Base-by-base conservation (phyloP, 2,329 filamentous ascomycete species). In the Ceratocystis smalleyi region DNA sequence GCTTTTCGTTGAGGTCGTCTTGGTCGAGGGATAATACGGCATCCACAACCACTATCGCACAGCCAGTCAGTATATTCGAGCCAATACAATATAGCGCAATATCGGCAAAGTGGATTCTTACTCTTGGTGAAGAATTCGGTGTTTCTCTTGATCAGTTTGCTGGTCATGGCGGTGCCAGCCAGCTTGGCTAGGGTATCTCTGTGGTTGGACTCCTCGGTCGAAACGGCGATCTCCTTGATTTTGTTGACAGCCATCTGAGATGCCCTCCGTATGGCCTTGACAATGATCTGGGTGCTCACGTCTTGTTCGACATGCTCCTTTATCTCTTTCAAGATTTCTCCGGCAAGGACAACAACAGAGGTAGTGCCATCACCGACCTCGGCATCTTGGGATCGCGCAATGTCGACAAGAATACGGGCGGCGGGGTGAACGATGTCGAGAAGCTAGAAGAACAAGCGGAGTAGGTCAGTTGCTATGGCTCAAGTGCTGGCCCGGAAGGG, bases 341-440 rank as follows among this genome's bases (percentile, higher is more conserved):
- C 94, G n/a, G 94, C 94, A 66, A 99, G 78, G 30, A 99, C 92
- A 59, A 99, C 94, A 24, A 99, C 94, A 2, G 91, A 96, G 27
- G 94, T 99, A 65, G 94, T 99, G 71, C 94, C 94, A 74, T 99
- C 94, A 71, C 94, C 94, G 66, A 99, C 94, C 80, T 99, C 94
- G 70, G 94, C 94, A 75, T 99, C 94, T 86, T 99, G 94, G 73
- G 92, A 97, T 77, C 94, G 87, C 68, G 94, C 92, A 73, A 99
- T 99, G 74, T 99, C 94, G 75, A 94, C 95, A 72, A 99, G 88
- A 75, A 99, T 94, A 75, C 91, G 87, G 71, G 94, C 94, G 70
- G 94, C 94, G 70, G 94, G 94, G 79, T 99, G 94, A 68, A 99
- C 89, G 72, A 99, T 97, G 74, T 99, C 94, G 74, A 99, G 88